Base-by-base conservation (phyloP, 176 grass and related monocot species). In the Triticum dicoccoides region DNA sequence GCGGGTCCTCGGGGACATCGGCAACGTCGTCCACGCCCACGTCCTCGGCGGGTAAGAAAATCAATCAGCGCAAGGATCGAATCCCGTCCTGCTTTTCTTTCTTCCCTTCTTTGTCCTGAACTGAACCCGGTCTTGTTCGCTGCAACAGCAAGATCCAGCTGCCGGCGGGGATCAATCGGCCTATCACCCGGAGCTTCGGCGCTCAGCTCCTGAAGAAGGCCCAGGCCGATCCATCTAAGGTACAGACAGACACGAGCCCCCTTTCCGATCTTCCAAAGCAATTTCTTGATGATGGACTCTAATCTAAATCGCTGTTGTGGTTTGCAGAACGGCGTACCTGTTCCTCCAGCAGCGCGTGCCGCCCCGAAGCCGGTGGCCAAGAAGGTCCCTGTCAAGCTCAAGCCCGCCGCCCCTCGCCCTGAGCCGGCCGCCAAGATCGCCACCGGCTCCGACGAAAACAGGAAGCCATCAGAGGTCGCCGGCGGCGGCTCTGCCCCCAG, bases 1-100 rank as follows among this genome's bases (percentile, higher is more conserved):
- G 42, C 65, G 42, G 73, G 91, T 81, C 4, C 86, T 95, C 3
- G 89, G 83, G 29, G 91, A 98, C 25, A 98, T 98, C 77, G 92
- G 95, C 54, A 98, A 98, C 61, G 33, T 93, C 2, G 78, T 74
- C 32, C 70, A 84, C 14, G n/a, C 69, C 68, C 39, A 67, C 7
- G 89, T 68, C 12, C 21, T 65, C 49, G 82, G 75, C 65, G 78
- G 82, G 91, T 82, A 76, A 92, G 84, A 61, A 63, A 42, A 64
- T 9, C 51, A 7, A 54, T 5, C 24, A 27, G 24, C 25, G 1
- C 25, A 69, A 11, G 14, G 5, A 11, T 1, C 56, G 18, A 8
- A 20, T 54, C 52, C 52, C 4, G 6, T 12, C 65, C 32, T 15
- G 5, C 1, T 11, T 79, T 45, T 51, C 29, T 38, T 88, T 27